Evolutionary conservation across 2,329 filamentous ascomycete genomes (phyloP), one percentile per base, ranked within the genome.

Genomic region (Acephala macrosclerotiorum): DNA sequence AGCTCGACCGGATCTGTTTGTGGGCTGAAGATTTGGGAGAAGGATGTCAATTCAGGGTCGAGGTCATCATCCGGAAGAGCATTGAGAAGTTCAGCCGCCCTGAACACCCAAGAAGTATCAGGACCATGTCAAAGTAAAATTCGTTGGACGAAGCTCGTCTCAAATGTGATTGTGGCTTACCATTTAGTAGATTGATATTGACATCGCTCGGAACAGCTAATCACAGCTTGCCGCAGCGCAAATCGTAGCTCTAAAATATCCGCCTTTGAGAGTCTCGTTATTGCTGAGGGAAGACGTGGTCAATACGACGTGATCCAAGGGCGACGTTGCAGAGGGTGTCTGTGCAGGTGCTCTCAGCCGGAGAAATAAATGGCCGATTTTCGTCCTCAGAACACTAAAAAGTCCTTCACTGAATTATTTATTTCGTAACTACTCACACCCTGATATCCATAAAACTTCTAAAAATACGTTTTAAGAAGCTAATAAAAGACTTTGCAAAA

Each of bases 161-260:
- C 38, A 5, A 42, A 5, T 6, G 38, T n/a, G 38, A 6, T 14
- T 42, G 12, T 42, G 18, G 38, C 38, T 42, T 42, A 42, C 38
- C 38, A 42, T 42, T n/a, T 42, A 42, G 38, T 42, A 42, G 38
- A 42, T n/a, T 42, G 38, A n/a, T 42, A 42, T 42, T 42, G 38
- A 42, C 38, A 42, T 42, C 38, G 38, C 12, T 42, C 38, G 18
- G 38, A 42, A 12, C 38, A 42, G 18, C 12, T 42, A n/a, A 42
- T 16, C 18, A 42, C 38, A 14, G 38, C 38, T 42, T 42, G 38
- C 38, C 18, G 38, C 38, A 42, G 38, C 12, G 12, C 14, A n/a
- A 4, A 42, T n/a, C 38, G 38, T 6, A 42, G 38, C 38, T 42
- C 5, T 42, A 42, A n/a, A 4, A 42, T 12, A 16, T 14, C 12